Evolutionary conservation across 768 basidiomycete genomes (phyloP).

Genomic region (Gautieria morchelliformis): DNA sequence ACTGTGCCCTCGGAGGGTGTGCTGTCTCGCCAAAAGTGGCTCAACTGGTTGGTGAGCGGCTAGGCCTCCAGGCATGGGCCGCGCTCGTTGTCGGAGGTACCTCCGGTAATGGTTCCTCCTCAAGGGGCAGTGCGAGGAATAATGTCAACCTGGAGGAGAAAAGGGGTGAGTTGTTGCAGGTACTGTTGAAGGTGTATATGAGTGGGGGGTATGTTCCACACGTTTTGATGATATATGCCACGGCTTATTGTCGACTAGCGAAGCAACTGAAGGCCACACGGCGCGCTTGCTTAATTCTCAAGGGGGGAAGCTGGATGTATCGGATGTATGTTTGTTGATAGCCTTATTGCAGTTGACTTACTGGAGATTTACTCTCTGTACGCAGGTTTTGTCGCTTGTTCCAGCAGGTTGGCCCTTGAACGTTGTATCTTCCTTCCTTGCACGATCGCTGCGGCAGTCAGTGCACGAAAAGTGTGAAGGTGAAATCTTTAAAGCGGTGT

Average conservation of each 20-base stretch:
- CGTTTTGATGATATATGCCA: slow-evolving; percentile 3
- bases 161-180: slow-evolving; percentile 53
- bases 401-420: slow-evolving; percentile 71
- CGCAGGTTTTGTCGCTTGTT: slow-evolving; percentile 52
- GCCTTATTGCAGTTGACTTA: neutral
- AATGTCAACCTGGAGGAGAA: slow-evolving; percentile 34
- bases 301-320: slow-evolving; percentile 63
- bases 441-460: slow-evolving; percentile 67
- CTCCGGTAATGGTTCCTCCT: slow-evolving; percentile 14
- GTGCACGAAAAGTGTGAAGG: slow-evolving; percentile 64
- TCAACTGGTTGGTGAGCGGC: slow-evolving; percentile 38
- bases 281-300: slow-evolving; percentile 71
- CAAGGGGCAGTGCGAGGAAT: slow-evolving; percentile 19
- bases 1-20: slow-evolving; percentile 73
- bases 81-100: slow-evolving; percentile 26
- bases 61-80: slow-evolving; percentile 45
- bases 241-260: slow-evolving; percentile 27
- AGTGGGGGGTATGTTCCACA: slow-evolving; percentile 49
- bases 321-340: slow-evolving; percentile 49
- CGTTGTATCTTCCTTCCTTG: slow-evolving; percentile 64
- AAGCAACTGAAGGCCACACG: slow-evolving; percentile 45
- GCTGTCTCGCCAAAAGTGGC: slow-evolving; percentile 57
- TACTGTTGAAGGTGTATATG: slow-evolving; percentile 78
- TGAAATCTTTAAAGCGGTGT: slow-evolving; percentile 68
- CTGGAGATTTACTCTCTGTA: neutral